Conservation (phyloP, 129 eudicot species). For the Flaveria sonorensis region DNA sequence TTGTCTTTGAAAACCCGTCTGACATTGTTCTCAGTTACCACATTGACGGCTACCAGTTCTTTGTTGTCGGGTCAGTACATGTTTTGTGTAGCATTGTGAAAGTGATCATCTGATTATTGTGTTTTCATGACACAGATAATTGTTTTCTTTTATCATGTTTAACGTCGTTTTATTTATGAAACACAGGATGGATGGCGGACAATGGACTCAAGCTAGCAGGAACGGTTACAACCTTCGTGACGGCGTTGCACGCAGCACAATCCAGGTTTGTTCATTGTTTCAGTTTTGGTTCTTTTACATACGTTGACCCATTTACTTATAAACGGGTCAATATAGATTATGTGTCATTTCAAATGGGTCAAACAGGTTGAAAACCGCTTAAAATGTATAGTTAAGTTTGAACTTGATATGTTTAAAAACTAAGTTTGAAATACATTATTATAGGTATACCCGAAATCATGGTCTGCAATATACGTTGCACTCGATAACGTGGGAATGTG, state of each 20-base stretch:
- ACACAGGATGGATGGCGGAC: slow-evolving; percentile 92
- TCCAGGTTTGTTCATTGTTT: slow-evolving; percentile 58
- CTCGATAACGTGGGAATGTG: slow-evolving; percentile 97
- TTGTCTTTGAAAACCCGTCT: slow-evolving; percentile 80
- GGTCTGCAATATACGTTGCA: slow-evolving; percentile 79
- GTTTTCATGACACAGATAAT: not conserved
- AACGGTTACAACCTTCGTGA: slow-evolving; percentile 83
- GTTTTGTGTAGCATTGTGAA: not conserved
- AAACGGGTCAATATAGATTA: not conserved
- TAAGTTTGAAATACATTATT: not conserved
- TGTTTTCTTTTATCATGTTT: not conserved
- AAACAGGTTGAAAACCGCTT: not conserved
- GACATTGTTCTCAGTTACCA: slow-evolving; percentile 79
- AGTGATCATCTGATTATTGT: not conserved
- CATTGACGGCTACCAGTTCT: slow-evolving; percentile 82
- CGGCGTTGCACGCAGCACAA: slow-evolving; percentile 74
- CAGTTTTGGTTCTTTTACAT: not conserved
- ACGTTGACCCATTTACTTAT: not conserved
- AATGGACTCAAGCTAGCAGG: slow-evolving; percentile 74
- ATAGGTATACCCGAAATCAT: slow-evolving; percentile 88
- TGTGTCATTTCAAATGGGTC: not conserved
- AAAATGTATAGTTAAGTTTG: not conserved
- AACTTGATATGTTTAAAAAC: not conserved
- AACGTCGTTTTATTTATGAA: not conserved
- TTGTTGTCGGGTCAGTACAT: slow-evolving; percentile 78